A percentile compares a stretch with the other conserved stretches of the same genome.
These are phyloP conservation scores for Mollisia scopiformis DNA, from an alignment of 2,329 filamentous ascomycete species.

Conservation along the genomic window DNA sequence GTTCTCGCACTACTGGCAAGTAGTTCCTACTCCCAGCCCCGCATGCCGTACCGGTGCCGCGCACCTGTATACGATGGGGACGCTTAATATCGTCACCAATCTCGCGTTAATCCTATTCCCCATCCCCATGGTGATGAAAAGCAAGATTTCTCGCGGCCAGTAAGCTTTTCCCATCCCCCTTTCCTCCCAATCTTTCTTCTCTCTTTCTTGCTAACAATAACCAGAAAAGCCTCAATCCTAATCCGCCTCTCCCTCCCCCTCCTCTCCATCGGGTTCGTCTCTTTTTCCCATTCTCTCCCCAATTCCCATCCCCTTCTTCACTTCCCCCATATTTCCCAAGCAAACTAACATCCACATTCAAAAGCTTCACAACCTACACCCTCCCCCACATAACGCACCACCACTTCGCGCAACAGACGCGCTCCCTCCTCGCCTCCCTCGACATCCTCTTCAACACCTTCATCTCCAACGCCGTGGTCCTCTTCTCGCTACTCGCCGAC, in stretches of 20 bases:
- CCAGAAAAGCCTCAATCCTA: constrained; percentile 76
- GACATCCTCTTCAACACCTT: constrained; percentile 86
- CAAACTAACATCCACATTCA: background rate
- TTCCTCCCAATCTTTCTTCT: background rate
- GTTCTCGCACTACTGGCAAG: constrained; percentile 76
- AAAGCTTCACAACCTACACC: constrained; percentile 73
- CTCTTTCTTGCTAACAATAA: too few species aligned
- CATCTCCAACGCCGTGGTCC: constrained; percentile 86
- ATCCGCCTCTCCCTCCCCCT: constrained; percentile 83
- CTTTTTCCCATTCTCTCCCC: background rate
- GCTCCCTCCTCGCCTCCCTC: constrained; percentile 84
- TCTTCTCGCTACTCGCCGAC: constrained; percentile 90
- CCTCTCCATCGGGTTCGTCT: constrained; percentile 57
- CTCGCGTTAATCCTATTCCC: constrained; percentile 84
- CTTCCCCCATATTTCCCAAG: too few species aligned
- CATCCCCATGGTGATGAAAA: constrained; percentile 81
- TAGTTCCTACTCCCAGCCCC: constrained; percentile 79
- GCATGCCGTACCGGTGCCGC: constrained; percentile 83
- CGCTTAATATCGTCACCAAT: constrained; percentile 86
- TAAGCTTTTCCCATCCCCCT: constrained; percentile 13
- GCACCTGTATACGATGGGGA: constrained; percentile 84
- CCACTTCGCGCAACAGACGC: constrained; percentile 77
- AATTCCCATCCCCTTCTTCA: background rate
- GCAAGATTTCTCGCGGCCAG: constrained; percentile 67
- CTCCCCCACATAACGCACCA: constrained; percentile 72